phyloP scores from a whole-genome alignment of 139 green algal species.

The Nannochloris sp. region DNA sequence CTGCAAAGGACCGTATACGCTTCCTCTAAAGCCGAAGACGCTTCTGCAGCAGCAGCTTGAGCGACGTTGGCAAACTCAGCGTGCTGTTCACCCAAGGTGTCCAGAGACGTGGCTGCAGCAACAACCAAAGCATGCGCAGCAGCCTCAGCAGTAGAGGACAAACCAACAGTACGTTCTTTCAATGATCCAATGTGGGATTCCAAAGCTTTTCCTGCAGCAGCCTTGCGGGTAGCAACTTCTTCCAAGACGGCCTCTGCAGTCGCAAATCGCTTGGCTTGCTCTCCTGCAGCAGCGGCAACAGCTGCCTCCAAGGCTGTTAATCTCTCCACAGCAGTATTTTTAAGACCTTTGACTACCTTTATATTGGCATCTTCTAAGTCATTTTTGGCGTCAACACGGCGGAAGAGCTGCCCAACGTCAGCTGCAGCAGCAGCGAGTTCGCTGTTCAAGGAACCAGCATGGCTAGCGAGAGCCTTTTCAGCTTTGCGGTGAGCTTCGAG shows the following conservation, averaged over 20 bases:
- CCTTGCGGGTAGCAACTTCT: slow-evolving; percentile 2
- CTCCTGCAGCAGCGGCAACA: slow-evolving; percentile 7
- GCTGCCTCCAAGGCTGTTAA: slow-evolving; percentile 23
- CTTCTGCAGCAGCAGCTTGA: slow-evolving; percentile 16
- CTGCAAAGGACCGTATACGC: slow-evolving; percentile 8
- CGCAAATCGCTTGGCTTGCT: slow-evolving; percentile 22
- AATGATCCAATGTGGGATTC: slow-evolving; percentile 16
- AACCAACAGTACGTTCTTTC: slow-evolving; percentile 24
- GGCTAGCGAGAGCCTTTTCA: slow-evolving; percentile 23
- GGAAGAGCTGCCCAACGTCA: slow-evolving; percentile 22
- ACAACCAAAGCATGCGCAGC: slow-evolving; percentile 13
- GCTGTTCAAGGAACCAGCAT: slow-evolving; percentile 16
- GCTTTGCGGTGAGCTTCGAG: slow-evolving; percentile 27
- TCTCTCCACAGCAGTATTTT: background rate
- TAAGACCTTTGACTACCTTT: slow-evolving; percentile 21
- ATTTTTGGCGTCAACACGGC: slow-evolving; percentile 24
- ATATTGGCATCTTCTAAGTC: slow-evolving; percentile 30
- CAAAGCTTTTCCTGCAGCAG: slow-evolving; percentile 9
- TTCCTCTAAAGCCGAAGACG: background rate
- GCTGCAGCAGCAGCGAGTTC: slow-evolving; percentile 17
- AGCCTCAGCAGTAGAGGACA: background rate
- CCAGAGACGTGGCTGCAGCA: slow-evolving; percentile 5
- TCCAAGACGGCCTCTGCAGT: slow-evolving; percentile 1
- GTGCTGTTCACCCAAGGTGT: slow-evolving; percentile 18
- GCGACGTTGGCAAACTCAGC: background rate